phyloP scores from a whole-genome alignment of 2,329 filamentous ascomycete genomes.

The Arthrinium phaeospermum region DNA sequence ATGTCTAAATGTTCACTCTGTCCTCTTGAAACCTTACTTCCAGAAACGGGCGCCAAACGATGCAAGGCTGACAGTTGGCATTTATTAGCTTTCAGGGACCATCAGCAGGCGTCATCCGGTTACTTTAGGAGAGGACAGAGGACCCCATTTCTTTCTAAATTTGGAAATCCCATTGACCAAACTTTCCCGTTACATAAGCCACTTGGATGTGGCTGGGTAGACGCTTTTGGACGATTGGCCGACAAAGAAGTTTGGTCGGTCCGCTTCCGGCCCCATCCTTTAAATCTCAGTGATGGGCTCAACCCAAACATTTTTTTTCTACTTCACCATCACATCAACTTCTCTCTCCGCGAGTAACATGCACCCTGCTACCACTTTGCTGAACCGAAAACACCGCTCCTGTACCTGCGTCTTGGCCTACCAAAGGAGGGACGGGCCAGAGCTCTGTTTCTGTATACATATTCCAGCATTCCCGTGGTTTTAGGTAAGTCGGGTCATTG shows the following conservation, averaged over 20 bases:
- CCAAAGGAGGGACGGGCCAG: background rate
- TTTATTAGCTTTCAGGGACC: conserved; percentile 9
- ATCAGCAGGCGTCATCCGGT: conserved; percentile 12
- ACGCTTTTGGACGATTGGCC: background rate
- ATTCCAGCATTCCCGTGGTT: background rate
- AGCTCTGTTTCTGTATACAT: background rate
- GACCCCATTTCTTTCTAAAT: background rate
- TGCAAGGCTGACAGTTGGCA: conserved; percentile 15
- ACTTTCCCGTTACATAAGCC: background rate
- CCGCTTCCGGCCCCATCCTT: background rate
- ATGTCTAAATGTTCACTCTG: conserved; percentile 1
- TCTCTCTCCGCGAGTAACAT: background rate
- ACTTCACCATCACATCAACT: background rate
- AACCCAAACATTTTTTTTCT: too few species aligned
- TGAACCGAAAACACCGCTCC: background rate
- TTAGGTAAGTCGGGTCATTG: background rate
- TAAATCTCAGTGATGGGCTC: background rate
- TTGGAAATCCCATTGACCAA: background rate
- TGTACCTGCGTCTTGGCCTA: background rate
- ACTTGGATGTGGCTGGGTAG: background rate
- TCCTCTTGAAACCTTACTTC: conserved; percentile 11
- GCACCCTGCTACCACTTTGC: background rate
- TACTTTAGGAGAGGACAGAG: background rate
- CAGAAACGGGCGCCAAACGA: conserved; percentile 9
- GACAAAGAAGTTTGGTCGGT: background rate